Conservation (phyloP, 306 rosid species). For the Acmispon strigosus region DNA sequence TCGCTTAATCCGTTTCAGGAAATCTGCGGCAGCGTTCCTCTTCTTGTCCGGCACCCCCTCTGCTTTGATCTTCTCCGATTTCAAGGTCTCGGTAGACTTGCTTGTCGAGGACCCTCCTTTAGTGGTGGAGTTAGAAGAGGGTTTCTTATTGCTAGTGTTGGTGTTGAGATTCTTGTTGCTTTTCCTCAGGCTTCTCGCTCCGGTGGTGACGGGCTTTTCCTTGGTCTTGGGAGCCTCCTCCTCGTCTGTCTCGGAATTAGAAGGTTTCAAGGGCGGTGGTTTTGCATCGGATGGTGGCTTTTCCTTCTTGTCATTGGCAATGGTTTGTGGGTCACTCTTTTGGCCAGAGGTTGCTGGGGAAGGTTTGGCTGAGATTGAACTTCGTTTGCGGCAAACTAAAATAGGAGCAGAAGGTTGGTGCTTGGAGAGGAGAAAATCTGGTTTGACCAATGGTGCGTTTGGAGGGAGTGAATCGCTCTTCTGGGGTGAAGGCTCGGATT, state of each 20-base stretch:
- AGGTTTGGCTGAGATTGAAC: constrained; percentile 39
- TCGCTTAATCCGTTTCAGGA: constrained; percentile 78
- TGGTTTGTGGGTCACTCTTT: constrained; percentile 33
- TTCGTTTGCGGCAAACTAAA: constrained; percentile 75
- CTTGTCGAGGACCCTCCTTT: constrained; percentile 28
- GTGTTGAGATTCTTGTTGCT: constrained; percentile 36
- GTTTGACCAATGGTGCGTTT: constrained; percentile 28
- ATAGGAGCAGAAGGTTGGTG: constrained; percentile 56
- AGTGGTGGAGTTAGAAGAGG: constrained; percentile 14
- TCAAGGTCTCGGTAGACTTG: constrained; percentile 33
- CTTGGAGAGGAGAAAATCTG: constrained; percentile 49
- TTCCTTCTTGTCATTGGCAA: constrained; percentile 42
- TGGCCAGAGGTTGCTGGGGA: constrained; percentile 35
- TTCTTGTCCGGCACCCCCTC: constrained; percentile 48
- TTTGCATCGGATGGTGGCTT: constrained; percentile 36
- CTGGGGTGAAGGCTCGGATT: constrained; percentile 20
- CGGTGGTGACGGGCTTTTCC: constrained; percentile 68
- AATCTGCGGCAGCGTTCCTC: constrained; percentile 67
- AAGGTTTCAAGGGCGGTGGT: constrained; percentile 28
- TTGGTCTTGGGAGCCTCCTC: constrained; percentile 40
- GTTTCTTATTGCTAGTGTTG: constrained; percentile 37
- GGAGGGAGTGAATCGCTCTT: constrained; percentile 29
- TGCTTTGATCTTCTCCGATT: constrained; percentile 42
- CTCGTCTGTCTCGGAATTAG: constrained; percentile 33
- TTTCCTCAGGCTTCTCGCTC: constrained; percentile 64